Base-by-base conservation (phyloP, 23 red algal species). In the Gracilaria domingensis region DNA sequence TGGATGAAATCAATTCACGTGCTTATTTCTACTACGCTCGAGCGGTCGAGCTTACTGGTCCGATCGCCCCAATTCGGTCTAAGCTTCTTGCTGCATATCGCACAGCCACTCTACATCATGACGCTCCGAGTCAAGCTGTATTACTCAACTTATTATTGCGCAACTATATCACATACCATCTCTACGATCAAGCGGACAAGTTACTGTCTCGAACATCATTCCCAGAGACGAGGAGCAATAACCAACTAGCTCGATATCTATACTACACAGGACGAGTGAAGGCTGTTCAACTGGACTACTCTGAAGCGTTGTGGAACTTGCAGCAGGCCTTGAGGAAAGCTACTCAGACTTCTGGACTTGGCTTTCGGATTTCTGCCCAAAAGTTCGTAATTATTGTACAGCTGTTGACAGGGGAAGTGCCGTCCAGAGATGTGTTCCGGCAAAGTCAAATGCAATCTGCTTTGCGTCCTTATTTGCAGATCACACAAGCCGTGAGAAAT, bases 101-200 rank as follows among this genome's bases (percentile, higher is more conserved):
- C 24, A 95, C 97, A 44, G 94, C 97, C n/a, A 88, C 88, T 23
- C 54, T 99, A 58, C 94, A 90, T 36, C 97, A 89, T 34, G 97
- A 99, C 53, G 82, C 81, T 21, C 78, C 83, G 16, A 90, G 91
- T 30, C 97, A 99, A 83, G 97, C 97, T n/a, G 92, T 91, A 49
- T 45, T 99, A 23, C 35, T 99, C 33, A 99, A 99, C 65, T 67
- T 93, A 20, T 85, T 99, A 49, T 81, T 99, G 47, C 88, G 97
- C 16, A 91, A 93, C 45, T 99, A 96, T 66, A 91, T 99, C 48
- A 24, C 32, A 3, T 89, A 94, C 44, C 71, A 93, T 49, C 81
- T 94, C 8, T 96, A 99, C 87, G 97, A 94, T 37, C 97, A 99
- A 54, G 97, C 97, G 3, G 97, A 99, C 93, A 95, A 99, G 71